phyloP scores from a whole-genome alignment of 2,329 filamentous ascomycete genomes.

The Talaromyces sp. region DNA sequence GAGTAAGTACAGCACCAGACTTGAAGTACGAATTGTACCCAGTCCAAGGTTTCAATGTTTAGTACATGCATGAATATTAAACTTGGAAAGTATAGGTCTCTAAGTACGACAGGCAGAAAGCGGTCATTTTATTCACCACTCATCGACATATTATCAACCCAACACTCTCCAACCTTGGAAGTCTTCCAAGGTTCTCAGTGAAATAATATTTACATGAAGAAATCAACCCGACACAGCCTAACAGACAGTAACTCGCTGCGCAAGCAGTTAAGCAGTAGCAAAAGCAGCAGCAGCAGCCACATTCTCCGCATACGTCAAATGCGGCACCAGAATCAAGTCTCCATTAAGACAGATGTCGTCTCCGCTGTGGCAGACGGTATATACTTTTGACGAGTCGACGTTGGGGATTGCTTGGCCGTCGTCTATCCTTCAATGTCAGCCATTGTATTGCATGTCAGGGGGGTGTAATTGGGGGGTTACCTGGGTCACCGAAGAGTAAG shows the following conservation, averaged over 20 bases:
- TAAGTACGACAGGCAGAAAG: neutral
- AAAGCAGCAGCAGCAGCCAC: conserved; percentile 21
- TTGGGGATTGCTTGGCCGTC: conserved; percentile 15
- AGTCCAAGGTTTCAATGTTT: too few relatives aligned
- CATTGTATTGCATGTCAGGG: neutral
- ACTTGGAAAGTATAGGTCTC: too few relatives aligned
- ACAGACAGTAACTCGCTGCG: neutral
- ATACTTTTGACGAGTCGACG: conserved; percentile 22
- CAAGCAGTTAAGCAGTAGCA: conserved; percentile 10
- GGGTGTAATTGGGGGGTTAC: neutral
- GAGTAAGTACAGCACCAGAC: too few relatives aligned
- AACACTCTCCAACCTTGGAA: neutral
- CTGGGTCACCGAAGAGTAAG: conserved; percentile 25
- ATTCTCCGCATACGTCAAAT: conserved; percentile 25
- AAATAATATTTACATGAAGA: conserved; percentile 5
- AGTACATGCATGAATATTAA: too few relatives aligned
- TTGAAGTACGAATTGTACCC: too few relatives aligned
- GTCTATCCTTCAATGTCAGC: conserved; percentile 10
- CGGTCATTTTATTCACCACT: neutral
- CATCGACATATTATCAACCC: neutral
- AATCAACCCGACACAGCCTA: neutral
- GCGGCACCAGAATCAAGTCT: conserved; percentile 22
- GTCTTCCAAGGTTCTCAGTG: neutral
- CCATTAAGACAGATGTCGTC: conserved; percentile 26
- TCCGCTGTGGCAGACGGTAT: conserved; percentile 22